Percentiles rank a stretch among this genome's conserved stretches.
Evolutionary conservation across 140 eudicot species (phyloP).

Genomic region (Eryngium alpinum): DNA sequence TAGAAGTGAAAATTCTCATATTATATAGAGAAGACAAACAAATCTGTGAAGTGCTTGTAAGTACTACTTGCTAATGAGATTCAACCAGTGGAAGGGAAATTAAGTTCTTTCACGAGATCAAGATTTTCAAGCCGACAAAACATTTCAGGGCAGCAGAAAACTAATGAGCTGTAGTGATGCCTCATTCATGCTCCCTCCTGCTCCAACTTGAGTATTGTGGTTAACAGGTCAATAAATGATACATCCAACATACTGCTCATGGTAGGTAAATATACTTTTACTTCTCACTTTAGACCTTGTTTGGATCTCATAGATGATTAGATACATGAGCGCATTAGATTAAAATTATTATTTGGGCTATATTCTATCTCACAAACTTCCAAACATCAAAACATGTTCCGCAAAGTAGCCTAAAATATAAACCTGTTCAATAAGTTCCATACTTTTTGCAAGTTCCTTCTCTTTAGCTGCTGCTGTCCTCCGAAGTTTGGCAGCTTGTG

Average conservation of each 20-base stretch:
- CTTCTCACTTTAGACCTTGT: no score
- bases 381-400: not conserved
- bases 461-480: slow-evolving; percentile 91
- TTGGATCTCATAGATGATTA: no score
- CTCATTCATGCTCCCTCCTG: no score
- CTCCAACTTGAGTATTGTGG: not conserved
- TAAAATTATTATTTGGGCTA: not conserved
- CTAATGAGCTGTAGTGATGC: no score
- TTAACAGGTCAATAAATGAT: not conserved
- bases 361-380: not conserved
- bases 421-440: slow-evolving; percentile 14
- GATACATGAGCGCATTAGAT: not conserved
- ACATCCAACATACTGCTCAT: no score
- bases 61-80: not conserved
- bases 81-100: not conserved
- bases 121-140: not conserved
- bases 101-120: not conserved
- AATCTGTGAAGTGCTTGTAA: not conserved
- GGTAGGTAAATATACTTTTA: no score
- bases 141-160: not conserved
- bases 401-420: not conserved
- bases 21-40: no score
- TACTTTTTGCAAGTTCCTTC: slow-evolving; percentile 89
- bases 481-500: slow-evolving; percentile 93
- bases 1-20: no score